Percentiles rank a stretch among this genome's conserved stretches.
Conservation (phyloP, 495 filamentous ascomycete genomes). For the Durotheca rogersii region DNA sequence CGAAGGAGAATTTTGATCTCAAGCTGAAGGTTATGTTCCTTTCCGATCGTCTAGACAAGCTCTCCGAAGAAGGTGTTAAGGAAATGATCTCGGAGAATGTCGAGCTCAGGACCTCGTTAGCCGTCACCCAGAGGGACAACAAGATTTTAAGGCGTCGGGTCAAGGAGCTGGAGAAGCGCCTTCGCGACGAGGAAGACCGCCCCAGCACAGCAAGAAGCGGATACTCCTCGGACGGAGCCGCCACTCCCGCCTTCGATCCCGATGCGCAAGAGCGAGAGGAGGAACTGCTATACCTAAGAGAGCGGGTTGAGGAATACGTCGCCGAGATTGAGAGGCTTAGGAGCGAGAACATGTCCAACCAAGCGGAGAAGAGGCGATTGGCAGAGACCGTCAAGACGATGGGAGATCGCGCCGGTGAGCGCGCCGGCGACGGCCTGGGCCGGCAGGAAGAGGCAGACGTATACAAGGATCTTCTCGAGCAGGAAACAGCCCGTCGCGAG, state of each 20-base stretch:
- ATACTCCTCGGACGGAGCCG: constrained; percentile 52
- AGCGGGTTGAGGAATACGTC: constrained; percentile 79
- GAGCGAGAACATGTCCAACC: constrained; percentile 70
- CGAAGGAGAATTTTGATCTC: constrained; percentile 95
- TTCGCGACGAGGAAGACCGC: constrained; percentile 70
- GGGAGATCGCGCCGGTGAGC: constrained; percentile 60
- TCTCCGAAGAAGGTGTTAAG: constrained; percentile 94
- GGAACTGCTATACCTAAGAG: constrained; percentile 78
- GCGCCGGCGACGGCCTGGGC: constrained; percentile 63
- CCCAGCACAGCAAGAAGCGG: constrained; percentile 54
- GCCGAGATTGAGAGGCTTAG: constrained; percentile 77
- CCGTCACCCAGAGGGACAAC: constrained; percentile 84
- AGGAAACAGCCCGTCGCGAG: constrained; percentile 85
- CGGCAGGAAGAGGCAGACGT: constrained; percentile 87
- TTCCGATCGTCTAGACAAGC: constrained; percentile 86
- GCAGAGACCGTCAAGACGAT: constrained; percentile 75
- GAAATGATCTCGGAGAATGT: constrained; percentile 98
- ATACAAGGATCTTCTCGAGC: constrained; percentile 93
- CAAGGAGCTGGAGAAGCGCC: constrained; percentile 80
- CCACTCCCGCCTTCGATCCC: constrained; percentile 49
- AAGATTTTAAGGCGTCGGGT: constrained; percentile 74
- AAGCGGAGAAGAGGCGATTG: constrained; percentile 78
- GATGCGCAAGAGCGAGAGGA: constrained; percentile 75
- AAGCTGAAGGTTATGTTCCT: constrained; percentile 98
- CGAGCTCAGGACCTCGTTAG: constrained; percentile 84